Evolutionary conservation across 2,329 filamentous ascomycete species (phyloP), one percentile per base, ranked within the genome.

Genomic region (Penicillium sp.): DNA sequence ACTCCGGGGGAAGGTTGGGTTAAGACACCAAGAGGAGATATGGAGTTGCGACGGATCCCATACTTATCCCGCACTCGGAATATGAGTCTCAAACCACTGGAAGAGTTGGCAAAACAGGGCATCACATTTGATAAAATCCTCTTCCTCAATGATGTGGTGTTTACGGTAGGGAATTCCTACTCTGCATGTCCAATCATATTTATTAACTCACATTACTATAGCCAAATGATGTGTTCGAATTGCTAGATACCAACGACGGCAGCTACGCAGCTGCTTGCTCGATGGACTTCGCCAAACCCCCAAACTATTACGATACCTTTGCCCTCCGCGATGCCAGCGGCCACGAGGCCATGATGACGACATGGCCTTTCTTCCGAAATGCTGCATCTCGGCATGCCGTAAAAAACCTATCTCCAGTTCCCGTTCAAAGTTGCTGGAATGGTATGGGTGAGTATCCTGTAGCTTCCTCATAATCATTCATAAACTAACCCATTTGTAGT

Each of bases 231-330:
- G 81, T 84, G 0, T 70, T 80, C 6, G 76, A 81, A 22, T 73
- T 87, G 15, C 74, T 90, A 57, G 80, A 79, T 47, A 88, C 85
- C 2, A 83, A 86, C 62, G 63, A 73, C 15, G 78, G 81, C 6
- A 65, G 75, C 15, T 91, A 90, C 63, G 82, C 85, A 4, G 85
- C 88, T 0, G 86, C 86, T 3, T 92, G 89, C 66, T 86, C 86
- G 0, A 74, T 89, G 33, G 89, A 92, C 73, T 90, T 86, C 64
- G 82, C 85, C 58, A 81, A 83, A 52, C 83, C 86, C 0, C 84
- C 88, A 59, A 79, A 83, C 40, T 89, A 85, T 68, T 91, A 92
- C 70, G 89, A 92, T 69, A 85, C 87, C 0, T 91, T 89, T 69
- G 89, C 88, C 1, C 83, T 86, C 20, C 80, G 89, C 14, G 89